Base-by-base conservation (phyloP, 352 stramenopile genomes). In the Blastocystis sp. region DNA sequence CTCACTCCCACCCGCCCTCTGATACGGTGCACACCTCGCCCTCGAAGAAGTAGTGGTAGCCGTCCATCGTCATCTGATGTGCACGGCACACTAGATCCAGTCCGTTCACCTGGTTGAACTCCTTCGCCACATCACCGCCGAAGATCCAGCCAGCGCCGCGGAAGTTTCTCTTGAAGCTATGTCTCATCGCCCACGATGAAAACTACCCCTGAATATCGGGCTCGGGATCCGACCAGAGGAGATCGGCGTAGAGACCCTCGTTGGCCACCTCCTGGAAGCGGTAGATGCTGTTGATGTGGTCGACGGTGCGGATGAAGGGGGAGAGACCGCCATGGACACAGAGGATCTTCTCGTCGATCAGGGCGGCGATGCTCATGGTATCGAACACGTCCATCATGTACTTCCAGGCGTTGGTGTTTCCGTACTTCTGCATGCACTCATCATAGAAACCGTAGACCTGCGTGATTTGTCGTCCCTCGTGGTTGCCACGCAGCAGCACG, bases 361-460 rank as follows among this genome's bases (percentile, higher is more conserved):
- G 64, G 9, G 95, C 95, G 7, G 94, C 94, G 54, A 98, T 90
- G 87, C 94, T 96, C 76, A 98, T 94, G 89, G 95, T 97, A 92
- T 98, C 95, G 91, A 98, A 98, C 89, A 97, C 95, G 89, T 98
- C 94, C 45, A 95, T 95, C 90, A 94, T 97, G 90, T 98, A 96
- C 90, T 97, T 94, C 95, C 95, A 98, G 17, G 94, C 94, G 90
- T 95, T 96, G 62, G 94, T 94, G 90, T 97, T 98, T 82, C 95
- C 95, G 90, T 98, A 98, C 91, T 98, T 98, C 87, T 94, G 93
- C 64, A 98, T 92, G 87, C 95, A 98, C 91, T 98, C 95, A 90
- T 98, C 95, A 90, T 98, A 98, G 90, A 98, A 98, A 61, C 95
- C 95, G 87, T 98, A 98, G 9, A 98, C 94, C 92, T 98, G 95